Conservation (phyloP, 1,139 yeast genomes). For the Taiozyma onychis region DNA sequence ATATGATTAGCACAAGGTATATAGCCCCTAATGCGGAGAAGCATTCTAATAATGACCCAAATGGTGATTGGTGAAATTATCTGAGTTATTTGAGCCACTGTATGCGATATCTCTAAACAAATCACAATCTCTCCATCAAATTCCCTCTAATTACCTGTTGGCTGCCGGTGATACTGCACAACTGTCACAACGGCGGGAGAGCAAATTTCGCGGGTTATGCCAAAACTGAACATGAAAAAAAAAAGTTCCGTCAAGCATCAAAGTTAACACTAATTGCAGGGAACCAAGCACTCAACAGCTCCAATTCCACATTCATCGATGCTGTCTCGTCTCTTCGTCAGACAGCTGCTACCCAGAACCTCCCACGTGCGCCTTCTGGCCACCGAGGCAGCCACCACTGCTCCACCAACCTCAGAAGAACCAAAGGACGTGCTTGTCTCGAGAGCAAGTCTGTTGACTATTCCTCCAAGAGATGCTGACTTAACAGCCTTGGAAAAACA, state of each 20-base stretch:
- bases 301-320: background rate
- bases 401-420: background rate
- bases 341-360: background rate
- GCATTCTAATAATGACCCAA: too few species aligned
- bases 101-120: too few species aligned
- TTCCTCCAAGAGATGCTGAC: slow-evolving; percentile 36
- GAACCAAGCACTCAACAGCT: background rate
- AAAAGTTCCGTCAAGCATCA: background rate
- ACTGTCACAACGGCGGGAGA: background rate
- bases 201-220: background rate
- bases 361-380: background rate
- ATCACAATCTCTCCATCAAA: too few species aligned
- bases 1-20: too few species aligned
- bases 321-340: background rate
- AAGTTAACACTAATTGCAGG: too few species aligned
- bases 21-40: too few species aligned
- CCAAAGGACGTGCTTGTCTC: slow-evolving; percentile 7
- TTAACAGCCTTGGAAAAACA: slow-evolving; percentile 73
- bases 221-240: background rate
- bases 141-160: too few species aligned
- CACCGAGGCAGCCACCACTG: background rate
- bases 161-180: background rate
- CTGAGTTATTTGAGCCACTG: too few species aligned
- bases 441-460: slow-evolving; percentile 26
- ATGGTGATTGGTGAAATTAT: too few species aligned